A percentile compares a stretch with the other conserved stretches of the same genome.
phyloP scores from a whole-genome alignment of 2,329 filamentous ascomycete genomes.

The Plenodomus tracheiphilus region DNA sequence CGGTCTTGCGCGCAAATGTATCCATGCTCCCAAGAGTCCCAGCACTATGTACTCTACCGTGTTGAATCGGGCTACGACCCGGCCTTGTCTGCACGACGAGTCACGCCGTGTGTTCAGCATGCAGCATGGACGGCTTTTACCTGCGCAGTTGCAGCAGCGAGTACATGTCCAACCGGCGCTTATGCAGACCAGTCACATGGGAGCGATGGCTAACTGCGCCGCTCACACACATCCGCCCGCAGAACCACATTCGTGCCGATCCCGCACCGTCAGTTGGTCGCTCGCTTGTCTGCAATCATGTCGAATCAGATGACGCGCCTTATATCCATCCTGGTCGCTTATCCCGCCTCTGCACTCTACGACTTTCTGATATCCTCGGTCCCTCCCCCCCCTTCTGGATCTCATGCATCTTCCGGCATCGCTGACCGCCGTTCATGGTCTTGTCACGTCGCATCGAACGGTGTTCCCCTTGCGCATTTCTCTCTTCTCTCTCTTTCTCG shows the following conservation, averaged over 20 bases:
- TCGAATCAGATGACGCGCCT: neutral
- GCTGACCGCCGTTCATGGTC: neutral
- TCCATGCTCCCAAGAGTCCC: neutral
- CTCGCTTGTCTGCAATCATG: neutral
- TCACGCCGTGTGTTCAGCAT: conserved; percentile 1
- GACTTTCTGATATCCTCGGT: neutral
- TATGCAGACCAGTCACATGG: neutral
- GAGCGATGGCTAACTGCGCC: neutral
- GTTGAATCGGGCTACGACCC: neutral
- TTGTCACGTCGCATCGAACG: no score
- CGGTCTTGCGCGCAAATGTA: neutral
- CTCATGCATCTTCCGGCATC: neutral
- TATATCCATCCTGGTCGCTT: neutral
- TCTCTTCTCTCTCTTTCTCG: no score
- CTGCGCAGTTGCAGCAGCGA: neutral
- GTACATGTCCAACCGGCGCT: neutral
- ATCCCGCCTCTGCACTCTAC: neutral
- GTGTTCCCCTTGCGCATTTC: no score
- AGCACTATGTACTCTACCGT: neutral
- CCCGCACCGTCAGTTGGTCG: neutral
- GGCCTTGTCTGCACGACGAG: conserved; percentile 7
- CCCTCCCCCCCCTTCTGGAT: neutral
- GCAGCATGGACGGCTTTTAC: neutral
- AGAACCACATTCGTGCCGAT: neutral
- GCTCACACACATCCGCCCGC: neutral